A percentile compares a stretch with the other conserved stretches of the same genome.
phyloP scores from a whole-genome alignment of 192 early-diverging fungal species.

The Backusella parvicylindrica region DNA sequence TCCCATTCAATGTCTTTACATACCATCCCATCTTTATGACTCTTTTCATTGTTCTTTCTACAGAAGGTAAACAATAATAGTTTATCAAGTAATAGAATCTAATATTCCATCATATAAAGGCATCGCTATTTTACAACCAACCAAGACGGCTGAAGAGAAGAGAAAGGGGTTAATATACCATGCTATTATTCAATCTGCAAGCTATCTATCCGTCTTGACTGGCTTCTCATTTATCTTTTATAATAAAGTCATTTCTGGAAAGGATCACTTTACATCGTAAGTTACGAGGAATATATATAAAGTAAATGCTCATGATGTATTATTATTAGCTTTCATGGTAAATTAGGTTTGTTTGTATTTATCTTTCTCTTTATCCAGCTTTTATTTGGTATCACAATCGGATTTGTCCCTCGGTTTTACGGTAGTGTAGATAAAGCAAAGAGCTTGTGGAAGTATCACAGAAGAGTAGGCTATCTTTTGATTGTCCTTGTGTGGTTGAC shows the following conservation, averaged over 20 bases:
- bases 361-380: constrained; percentile 27
- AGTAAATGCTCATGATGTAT: too few species aligned
- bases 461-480: constrained; percentile 33
- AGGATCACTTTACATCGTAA: constrained; percentile 32
- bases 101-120: constrained; percentile 8
- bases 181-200: constrained; percentile 19
- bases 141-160: constrained; percentile 28
- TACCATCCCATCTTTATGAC: constrained; percentile 33
- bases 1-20: constrained; percentile 25
- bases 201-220: constrained; percentile 18
- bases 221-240: constrained; percentile 20
- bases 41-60: constrained; percentile 18
- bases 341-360: constrained; percentile 30
- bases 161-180: constrained; percentile 24
- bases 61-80: constrained; percentile 25
- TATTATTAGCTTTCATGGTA: constrained; percentile 34
- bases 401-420: constrained; percentile 22
- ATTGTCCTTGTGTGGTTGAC: constrained; percentile 32
- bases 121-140: constrained; percentile 29
- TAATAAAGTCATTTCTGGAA: constrained; percentile 24
- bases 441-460: constrained; percentile 37
- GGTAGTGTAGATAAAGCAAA: constrained; percentile 28
- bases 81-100: background rate
- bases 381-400: constrained; percentile 29
- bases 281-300: too few species aligned